Evolutionary conservation across 2,329 filamentous ascomycete genomes (phyloP), one percentile per base, ranked within the genome.

Genomic region (Coniochaeta hoffmannii): DNA sequence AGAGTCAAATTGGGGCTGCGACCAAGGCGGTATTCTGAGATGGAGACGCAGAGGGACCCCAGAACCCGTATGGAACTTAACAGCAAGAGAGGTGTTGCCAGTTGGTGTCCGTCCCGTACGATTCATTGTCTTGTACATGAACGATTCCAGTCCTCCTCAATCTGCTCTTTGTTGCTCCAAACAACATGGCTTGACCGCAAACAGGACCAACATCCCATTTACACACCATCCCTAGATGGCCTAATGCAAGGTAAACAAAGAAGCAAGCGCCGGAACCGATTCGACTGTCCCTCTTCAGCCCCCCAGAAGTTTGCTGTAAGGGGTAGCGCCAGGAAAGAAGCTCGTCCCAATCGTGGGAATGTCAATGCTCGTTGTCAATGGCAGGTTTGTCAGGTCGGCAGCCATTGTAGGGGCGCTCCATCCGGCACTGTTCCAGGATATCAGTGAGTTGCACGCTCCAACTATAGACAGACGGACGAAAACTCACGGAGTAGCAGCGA

Each of bases 261-360:
- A 46, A 44, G 22, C 11, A 19, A 41, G 3, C 2, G 9, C 8
- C 17, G 12, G 12, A 10, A 19, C 17, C 12, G 36, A 9, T 41
- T 19, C 36, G 4, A 11, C 17, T 19, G n/a, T 28, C 49, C 11
- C 19, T 34, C 4, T 51, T 51, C 30, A 34, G 32, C n/a, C 22
- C 10, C 57, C 58, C 5, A 51, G 17, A 19, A 60, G 53, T 22
- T 56, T 56, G 58, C 58, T 61, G 46, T 58, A 58, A 2, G 59
- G 58, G 22, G 53, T 59, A 12, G 53, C 53, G 4, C 61, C 61
- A 8, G 61, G 61, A 41, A 53, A 62, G 53, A 59, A 62, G 6
- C 38, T 58, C n/a, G 61, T 60, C 11, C 58, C 59, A 11, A 62
- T 55, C n/a, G 58, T 24, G 17, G 61, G 61, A 38, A 62, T 58